Percentiles rank a stretch among this genome's conserved stretches.
Conservation (phyloP, 176 grass and related monocot genomes). For the Carex scoparia region DNA sequence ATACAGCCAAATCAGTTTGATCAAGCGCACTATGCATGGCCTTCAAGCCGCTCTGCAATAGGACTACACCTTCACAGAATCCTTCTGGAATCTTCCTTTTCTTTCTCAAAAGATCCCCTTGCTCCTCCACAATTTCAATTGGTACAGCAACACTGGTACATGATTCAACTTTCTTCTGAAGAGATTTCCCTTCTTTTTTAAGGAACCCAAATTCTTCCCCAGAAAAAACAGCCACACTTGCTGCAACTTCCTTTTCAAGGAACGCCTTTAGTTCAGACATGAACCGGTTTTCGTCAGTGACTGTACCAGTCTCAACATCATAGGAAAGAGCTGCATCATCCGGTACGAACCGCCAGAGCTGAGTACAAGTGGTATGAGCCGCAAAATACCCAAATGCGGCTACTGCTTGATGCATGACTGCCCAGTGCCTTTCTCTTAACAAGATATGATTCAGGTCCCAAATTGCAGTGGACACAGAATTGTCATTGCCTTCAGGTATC, state of each 20-base stretch:
- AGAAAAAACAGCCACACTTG: constrained; percentile 29
- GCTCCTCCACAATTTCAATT: constrained; percentile 15
- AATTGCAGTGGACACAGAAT: constrained; percentile 46
- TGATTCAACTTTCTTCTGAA: constrained; percentile 44
- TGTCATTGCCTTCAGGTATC: constrained; percentile 50
- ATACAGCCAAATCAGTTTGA: constrained; percentile 34
- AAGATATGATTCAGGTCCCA: constrained; percentile 64
- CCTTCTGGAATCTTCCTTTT: constrained; percentile 70
- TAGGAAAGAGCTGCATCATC: constrained; percentile 79
- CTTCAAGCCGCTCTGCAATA: constrained; percentile 72
- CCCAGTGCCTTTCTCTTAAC: constrained; percentile 72
- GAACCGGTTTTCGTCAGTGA: constrained; percentile 58
- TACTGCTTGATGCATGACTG: constrained; percentile 61
- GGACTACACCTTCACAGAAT: constrained; percentile 55
- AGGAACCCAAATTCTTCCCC: constrained; percentile 42
- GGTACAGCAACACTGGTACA: constrained; percentile 19
- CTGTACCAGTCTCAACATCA: constrained; percentile 39
- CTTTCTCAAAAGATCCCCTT: constrained; percentile 20
- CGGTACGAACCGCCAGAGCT: constrained; percentile 82
- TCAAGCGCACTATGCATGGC: constrained; percentile 43
- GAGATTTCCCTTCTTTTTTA: constrained; percentile 45
- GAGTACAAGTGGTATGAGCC: constrained; percentile 62
- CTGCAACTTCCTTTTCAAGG: constrained; percentile 67
- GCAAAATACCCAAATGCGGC: constrained; percentile 85
- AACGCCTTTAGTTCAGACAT: constrained; percentile 71